Conservation (phyloP, 352 stramenopile genomes). For the Pythium utonaiense region DNA sequence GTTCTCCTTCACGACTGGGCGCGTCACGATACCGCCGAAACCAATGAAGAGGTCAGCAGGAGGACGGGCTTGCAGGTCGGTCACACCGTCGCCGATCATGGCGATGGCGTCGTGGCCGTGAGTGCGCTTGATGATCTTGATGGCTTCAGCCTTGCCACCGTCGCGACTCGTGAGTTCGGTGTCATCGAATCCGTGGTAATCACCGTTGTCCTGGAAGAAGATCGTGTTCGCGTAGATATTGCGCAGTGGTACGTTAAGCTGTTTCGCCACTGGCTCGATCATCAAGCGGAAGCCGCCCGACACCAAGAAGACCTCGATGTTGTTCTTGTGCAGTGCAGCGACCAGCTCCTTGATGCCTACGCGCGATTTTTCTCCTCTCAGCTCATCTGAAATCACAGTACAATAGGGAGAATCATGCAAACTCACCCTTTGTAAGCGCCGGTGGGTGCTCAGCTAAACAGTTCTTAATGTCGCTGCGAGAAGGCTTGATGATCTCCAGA, state of each 20-base stretch:
- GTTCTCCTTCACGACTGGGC: constrained; percentile 90
- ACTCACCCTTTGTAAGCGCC: constrained; percentile 75
- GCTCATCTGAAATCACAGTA: not conserved
- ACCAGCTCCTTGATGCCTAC: constrained; percentile 89
- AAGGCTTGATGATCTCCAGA: constrained; percentile 96
- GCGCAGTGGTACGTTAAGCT: constrained; percentile 73
- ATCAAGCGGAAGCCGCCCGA: constrained; percentile 98
- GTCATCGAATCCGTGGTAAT: constrained; percentile 93
- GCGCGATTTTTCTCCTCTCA: not conserved
- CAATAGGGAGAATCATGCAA: not conserved
- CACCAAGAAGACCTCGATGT: constrained; percentile 96
- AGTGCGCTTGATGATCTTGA: constrained; percentile 90
- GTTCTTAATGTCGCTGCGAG: constrained; percentile 77
- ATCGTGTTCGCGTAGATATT: constrained; percentile 99
- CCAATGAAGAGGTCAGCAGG: constrained; percentile 97
- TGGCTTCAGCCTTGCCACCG: constrained; percentile 73
- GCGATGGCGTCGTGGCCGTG: constrained; percentile 93
- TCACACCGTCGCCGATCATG: constrained; percentile 99
- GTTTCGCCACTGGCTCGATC: constrained; percentile 95
- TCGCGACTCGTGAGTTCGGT: constrained; percentile 92
- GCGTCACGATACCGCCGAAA: constrained; percentile 95
- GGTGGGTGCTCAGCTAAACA: constrained; percentile 92
- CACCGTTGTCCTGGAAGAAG: constrained; percentile 87
- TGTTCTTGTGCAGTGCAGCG: constrained; percentile 81
- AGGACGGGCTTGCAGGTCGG: constrained; percentile 96